These are phyloP conservation scores for Alternaria viburni DNA, from an alignment of 2,329 filamentous ascomycete genomes.

Conservation along the genomic window DNA sequence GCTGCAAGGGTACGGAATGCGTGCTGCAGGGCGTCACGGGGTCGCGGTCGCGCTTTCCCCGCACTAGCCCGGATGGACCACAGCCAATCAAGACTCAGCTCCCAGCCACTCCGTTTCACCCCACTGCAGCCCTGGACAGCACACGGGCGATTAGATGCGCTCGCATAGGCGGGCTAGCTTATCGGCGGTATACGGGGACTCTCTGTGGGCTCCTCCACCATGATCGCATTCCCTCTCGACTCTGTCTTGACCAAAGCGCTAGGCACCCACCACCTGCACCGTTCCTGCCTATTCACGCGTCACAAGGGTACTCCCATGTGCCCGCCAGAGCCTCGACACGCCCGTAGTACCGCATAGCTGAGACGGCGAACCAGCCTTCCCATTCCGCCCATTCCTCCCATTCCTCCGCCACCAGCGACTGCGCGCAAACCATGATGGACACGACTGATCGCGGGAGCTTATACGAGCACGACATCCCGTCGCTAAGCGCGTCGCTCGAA, in stretches of 20 bases:
- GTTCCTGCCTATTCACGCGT: constrained; percentile 32
- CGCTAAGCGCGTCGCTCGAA: constrained; percentile 47
- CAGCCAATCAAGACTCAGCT: constrained; percentile 28
- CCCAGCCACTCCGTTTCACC: constrained; percentile 44
- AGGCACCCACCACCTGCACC: constrained; percentile 31
- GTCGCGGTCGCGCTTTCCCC: constrained; percentile 15
- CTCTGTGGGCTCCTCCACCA: constrained; percentile 8
- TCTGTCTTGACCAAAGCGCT: constrained; percentile 9
- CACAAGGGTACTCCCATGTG: constrained; percentile 45
- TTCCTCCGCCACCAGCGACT: constrained; percentile 13
- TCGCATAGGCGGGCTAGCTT: constrained; percentile 18
- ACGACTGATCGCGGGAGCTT: constrained; percentile 43
- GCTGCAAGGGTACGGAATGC: constrained; percentile 1
- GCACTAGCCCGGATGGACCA: constrained; percentile 18
- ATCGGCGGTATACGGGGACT: constrained; percentile 13
- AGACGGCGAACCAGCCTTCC: constrained; percentile 26
- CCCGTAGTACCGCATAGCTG: constrained; percentile 30
- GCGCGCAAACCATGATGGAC: constrained; percentile 31
- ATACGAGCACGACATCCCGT: constrained; percentile 48
- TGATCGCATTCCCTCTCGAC: constrained; percentile 8
- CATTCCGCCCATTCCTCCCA: constrained; percentile 12
- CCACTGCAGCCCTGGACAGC: constrained; percentile 30
- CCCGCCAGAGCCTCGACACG: constrained; percentile 28
- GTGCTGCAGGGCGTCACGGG: constrained; percentile 11
- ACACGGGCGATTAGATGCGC: constrained; percentile 26